phyloP scores from a whole-genome alignment of 257 asterid species.

The Hygrophila difformis region DNA sequence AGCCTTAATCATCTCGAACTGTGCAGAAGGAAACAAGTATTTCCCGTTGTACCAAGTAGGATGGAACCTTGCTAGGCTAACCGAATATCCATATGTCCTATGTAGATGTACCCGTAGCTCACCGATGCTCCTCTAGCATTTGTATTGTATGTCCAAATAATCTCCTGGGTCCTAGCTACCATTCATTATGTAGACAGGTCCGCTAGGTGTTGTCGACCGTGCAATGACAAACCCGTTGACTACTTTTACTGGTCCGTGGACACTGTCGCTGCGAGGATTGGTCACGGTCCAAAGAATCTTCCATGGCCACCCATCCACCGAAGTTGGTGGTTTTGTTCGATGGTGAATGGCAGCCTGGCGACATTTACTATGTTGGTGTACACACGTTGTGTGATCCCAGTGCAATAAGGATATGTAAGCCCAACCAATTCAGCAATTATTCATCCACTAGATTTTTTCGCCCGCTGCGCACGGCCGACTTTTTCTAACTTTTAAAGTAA shows the following conservation, averaged over 20 bases:
- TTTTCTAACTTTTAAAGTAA: no score
- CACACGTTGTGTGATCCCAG: no score
- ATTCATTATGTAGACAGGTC: slow-evolving; percentile 67
- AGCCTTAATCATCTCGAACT: slow-evolving; percentile 7
- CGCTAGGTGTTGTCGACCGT: slow-evolving; percentile 55
- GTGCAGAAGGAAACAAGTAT: slow-evolving; percentile 55
- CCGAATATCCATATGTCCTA: slow-evolving; percentile 67
- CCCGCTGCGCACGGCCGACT: no score
- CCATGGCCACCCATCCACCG: slow-evolving; percentile 83
- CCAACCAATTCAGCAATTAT: no score
- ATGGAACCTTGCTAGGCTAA: slow-evolving; percentile 45
- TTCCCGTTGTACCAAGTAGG: slow-evolving; percentile 72
- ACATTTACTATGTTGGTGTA: slow-evolving; percentile 62
- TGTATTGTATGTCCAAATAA: slow-evolving; percentile 48
- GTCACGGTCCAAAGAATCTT: slow-evolving; percentile 65
- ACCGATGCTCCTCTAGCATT: slow-evolving; percentile 77
- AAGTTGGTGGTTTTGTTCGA: slow-evolving; percentile 39
- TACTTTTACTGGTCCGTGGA: slow-evolving; percentile 58
- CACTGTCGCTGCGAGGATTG: slow-evolving; percentile 55
- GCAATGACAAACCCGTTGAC: slow-evolving; percentile 56
- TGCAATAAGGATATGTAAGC: no score
- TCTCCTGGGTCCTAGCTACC: slow-evolving; percentile 43
- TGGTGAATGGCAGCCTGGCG: slow-evolving; percentile 27
- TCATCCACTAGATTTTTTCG: no score
- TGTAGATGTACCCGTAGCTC: slow-evolving; percentile 58